phyloP scores from a whole-genome alignment of 352 stramenopile species.

The Globisporangium heterothallicum region DNA sequence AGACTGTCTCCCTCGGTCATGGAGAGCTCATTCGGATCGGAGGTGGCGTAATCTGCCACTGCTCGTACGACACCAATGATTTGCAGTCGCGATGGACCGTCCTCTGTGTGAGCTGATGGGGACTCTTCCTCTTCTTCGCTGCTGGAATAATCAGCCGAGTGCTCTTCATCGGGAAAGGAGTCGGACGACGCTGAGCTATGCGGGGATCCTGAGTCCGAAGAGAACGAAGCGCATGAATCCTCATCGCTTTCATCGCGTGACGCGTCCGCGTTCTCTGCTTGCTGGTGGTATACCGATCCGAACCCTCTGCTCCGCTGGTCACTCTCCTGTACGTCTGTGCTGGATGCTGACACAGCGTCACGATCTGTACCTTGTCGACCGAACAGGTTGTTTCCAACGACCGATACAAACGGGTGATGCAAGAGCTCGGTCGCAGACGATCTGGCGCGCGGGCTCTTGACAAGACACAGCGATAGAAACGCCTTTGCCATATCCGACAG shows the following conservation, averaged over 20 bases:
- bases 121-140: background rate
- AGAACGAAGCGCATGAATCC: slow-evolving; percentile 11
- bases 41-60: slow-evolving; percentile 24
- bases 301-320: background rate
- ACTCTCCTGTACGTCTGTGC: no score
- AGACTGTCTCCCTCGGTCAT: slow-evolving; percentile 21
- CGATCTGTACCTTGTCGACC: no score
- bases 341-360: no score
- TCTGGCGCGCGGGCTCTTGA: slow-evolving; percentile 57
- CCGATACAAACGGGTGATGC: slow-evolving; percentile 32
- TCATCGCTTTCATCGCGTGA: slow-evolving; percentile 6
- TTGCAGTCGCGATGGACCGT: background rate
- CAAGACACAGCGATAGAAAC: slow-evolving; percentile 57
- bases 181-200: background rate
- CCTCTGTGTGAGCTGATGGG: no score
- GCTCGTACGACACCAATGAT: slow-evolving; percentile 23
- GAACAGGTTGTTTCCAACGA: no score
- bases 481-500: slow-evolving; percentile 32
- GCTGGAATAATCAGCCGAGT: slow-evolving; percentile 5
- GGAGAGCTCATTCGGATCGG: slow-evolving; percentile 25
- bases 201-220: background rate
- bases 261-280: background rate
- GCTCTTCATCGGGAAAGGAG: slow-evolving; percentile 1
- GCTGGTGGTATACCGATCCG: background rate
- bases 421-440: slow-evolving; percentile 87